Evolutionary conservation across 345 rosid genomes (phyloP).

Genomic region (Linum trigynum): DNA sequence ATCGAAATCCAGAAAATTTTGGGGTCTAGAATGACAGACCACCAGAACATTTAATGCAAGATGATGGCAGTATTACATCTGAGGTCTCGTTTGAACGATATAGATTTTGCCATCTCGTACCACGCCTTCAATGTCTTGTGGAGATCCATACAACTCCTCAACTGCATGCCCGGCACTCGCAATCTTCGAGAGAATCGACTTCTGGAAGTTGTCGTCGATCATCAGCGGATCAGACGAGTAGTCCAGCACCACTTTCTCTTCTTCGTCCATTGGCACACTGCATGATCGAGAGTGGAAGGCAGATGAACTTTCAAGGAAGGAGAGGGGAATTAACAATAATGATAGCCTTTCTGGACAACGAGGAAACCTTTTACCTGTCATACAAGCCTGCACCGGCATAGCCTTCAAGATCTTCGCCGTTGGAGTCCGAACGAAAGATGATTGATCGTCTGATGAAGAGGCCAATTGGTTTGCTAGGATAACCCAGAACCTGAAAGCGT

Average conservation of each 20-base stretch:
- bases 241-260: slow-evolving; percentile 65
- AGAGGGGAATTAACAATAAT: background rate
- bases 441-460: slow-evolving; percentile 88
- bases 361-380: slow-evolving; percentile 56
- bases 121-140: slow-evolving; percentile 97
- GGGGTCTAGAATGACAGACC: no score
- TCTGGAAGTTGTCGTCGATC: slow-evolving; percentile 50
- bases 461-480: slow-evolving; percentile 94
- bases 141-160: slow-evolving; percentile 75
- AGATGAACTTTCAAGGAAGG: slow-evolving; percentile 1
- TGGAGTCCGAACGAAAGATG: slow-evolving; percentile 92
- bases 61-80: slow-evolving; percentile 43
- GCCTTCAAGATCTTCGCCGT: slow-evolving; percentile 97
- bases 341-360: background rate
- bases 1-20: no score
- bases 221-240: slow-evolving; percentile 70
- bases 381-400: slow-evolving; percentile 99
- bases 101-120: slow-evolving; percentile 75
- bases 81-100: slow-evolving; percentile 94
- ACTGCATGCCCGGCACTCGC: slow-evolving; percentile 71
- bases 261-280: slow-evolving; percentile 98
- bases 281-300: background rate
- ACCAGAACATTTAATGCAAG: background rate
- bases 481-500: slow-evolving; percentile 63
- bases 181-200: slow-evolving; percentile 59